Conservation (phyloP, 139 green algal genomes). For the Mesotaenium endlicherianum region DNA sequence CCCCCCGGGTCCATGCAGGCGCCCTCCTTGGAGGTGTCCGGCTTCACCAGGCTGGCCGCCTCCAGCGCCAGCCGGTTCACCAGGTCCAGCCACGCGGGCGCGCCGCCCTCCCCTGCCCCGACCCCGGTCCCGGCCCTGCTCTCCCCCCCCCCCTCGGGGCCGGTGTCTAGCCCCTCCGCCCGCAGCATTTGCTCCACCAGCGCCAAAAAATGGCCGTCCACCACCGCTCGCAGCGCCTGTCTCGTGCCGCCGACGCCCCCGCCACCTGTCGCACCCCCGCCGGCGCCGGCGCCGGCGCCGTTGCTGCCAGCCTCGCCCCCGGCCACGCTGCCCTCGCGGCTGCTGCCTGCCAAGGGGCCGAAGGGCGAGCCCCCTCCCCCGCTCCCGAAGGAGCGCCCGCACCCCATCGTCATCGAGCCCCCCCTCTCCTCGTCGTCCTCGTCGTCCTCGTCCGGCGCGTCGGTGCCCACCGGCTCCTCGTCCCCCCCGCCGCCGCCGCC, state of each 20-base stretch:
- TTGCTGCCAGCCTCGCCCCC: too few species aligned
- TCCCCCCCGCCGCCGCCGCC: too few species aligned
- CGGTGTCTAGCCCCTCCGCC: constrained; percentile 11
- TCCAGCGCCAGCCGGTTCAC: constrained; percentile 12
- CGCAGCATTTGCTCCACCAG: constrained; percentile 43
- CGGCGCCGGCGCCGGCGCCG: too few species aligned
- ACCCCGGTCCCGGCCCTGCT: background rate
- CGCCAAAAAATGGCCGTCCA: constrained; percentile 43
- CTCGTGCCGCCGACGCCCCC: too few species aligned
- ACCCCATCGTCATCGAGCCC: too few species aligned
- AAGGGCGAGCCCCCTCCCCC: too few species aligned
- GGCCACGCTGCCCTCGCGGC: too few species aligned
- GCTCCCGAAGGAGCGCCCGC: too few species aligned
- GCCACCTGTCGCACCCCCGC: too few species aligned
- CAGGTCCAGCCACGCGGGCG: constrained; percentile 15
- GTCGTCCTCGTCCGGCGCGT: background rate
- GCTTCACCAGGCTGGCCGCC: constrained; percentile 24
- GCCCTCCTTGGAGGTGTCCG: constrained; percentile 19
- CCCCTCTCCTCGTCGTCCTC: background rate
- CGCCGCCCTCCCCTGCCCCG: background rate
- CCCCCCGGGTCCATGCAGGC: constrained; percentile 40
- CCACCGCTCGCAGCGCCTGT: constrained; percentile 33
- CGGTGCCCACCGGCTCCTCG: background rate
- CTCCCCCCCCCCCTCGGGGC: background rate
- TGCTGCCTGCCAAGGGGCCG: too few species aligned